phyloP scores from a whole-genome alignment of 1,284 basidiomycete species.

The Agaricales sp. region DNA sequence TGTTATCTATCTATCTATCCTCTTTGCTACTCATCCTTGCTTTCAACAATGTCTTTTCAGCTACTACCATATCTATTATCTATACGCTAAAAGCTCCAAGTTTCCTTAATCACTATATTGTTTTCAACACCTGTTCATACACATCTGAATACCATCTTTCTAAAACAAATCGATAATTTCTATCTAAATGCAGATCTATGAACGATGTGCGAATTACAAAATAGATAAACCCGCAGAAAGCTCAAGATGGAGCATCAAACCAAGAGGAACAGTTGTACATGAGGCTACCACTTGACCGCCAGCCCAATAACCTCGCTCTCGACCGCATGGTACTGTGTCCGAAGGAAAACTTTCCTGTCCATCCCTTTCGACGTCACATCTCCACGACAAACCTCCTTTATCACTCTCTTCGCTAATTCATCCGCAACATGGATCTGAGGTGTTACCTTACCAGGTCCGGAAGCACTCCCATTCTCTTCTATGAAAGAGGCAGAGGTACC shows the following conservation, averaged over 20 bases:
- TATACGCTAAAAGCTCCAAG: neutral
- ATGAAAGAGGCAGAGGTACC: conserved; percentile 38
- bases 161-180: too few species aligned
- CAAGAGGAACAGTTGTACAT: too few species aligned
- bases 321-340: conserved; percentile 81
- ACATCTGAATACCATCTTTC: too few species aligned
- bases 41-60: neutral
- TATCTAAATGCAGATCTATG: too few species aligned
- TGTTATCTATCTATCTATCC: conserved; percentile 1
- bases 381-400: conserved; percentile 1
- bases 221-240: too few species aligned
- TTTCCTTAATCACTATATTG: too few species aligned
- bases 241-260: too few species aligned
- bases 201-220: too few species aligned
- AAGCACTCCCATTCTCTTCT: conserved; percentile 7
- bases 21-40: neutral
- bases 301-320: conserved; percentile 79
- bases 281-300: conserved; percentile 69
- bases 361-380: conserved; percentile 29
- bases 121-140: too few species aligned
- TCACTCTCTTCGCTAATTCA: neutral
- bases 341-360: conserved; percentile 41
- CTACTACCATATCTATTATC: neutral
- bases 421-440: neutral
- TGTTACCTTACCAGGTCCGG: neutral